A percentile compares a stretch with the other conserved stretches of the same genome.
Conservation (phyloP, 306 rosid genomes). For the Vigna reflexopilosa region DNA sequence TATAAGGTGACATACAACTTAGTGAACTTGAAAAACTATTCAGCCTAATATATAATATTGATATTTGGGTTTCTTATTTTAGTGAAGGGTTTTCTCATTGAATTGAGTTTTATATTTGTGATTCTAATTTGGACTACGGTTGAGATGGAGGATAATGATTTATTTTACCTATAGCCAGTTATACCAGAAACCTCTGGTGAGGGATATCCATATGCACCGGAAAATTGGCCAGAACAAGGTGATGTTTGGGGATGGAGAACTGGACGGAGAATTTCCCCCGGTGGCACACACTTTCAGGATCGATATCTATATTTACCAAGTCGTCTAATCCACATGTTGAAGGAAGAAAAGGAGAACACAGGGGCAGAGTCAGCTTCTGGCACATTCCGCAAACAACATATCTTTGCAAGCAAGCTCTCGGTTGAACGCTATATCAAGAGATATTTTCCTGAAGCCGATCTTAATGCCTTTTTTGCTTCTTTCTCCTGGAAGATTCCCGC, state of each 20-base stretch:
- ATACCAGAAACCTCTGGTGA: slow-evolving; percentile 59
- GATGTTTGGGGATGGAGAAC: slow-evolving; percentile 87
- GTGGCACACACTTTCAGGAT: slow-evolving; percentile 66
- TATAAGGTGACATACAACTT: too few species aligned
- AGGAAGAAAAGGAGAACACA: background rate
- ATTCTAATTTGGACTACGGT: too few species aligned
- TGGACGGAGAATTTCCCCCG: slow-evolving; percentile 62
- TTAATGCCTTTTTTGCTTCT: slow-evolving; percentile 64
- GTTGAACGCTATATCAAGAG: slow-evolving; percentile 63
- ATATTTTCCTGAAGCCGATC: slow-evolving; percentile 55
- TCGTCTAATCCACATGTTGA: slow-evolving; percentile 35
- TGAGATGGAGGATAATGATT: background rate
- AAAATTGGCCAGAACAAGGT: slow-evolving; percentile 72
- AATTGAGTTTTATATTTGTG: too few species aligned
- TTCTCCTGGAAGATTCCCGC: slow-evolving; percentile 89
- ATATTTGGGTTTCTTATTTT: too few species aligned
- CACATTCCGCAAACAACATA: background rate
- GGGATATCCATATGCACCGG: slow-evolving; percentile 90
- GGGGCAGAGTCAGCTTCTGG: background rate
- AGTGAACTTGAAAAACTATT: too few species aligned
- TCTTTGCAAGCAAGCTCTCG: slow-evolving; percentile 79
- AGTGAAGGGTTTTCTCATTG: too few species aligned
- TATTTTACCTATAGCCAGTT: slow-evolving; percentile 39
- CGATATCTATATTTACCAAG: slow-evolving; percentile 78
- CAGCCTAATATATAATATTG: too few species aligned